Evolutionary conservation across 495 filamentous ascomycete species (phyloP).

Genomic region (Hypoxylon rickii): DNA sequence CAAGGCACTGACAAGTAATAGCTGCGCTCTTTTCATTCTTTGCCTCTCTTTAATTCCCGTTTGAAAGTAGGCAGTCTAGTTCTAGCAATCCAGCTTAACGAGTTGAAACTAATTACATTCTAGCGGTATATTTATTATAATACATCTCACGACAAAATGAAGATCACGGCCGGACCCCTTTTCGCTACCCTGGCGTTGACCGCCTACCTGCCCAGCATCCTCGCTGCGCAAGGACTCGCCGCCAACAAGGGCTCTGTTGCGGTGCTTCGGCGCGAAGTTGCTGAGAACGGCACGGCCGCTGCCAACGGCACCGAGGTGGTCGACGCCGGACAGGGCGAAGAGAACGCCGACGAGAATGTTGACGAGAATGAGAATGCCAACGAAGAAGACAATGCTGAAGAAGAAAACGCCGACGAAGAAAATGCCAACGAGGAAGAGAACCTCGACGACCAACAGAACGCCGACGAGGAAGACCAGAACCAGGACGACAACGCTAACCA

Average conservation of each 20-base stretch:
- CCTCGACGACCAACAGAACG: background rate
- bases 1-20: constrained; percentile 14
- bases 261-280: constrained; percentile 10
- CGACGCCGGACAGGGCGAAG: constrained; percentile 10
- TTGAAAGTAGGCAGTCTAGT: constrained; percentile 29
- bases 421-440: constrained; percentile 12
- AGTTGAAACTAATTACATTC: background rate
- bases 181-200: constrained; percentile 34
- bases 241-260: constrained; percentile 14
- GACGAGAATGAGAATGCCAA: constrained; percentile 1
- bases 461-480: constrained; percentile 5
- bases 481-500: background rate
- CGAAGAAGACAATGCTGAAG: background rate
- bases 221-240: constrained; percentile 10
- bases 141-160: constrained; percentile 24
- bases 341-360: constrained; percentile 4
- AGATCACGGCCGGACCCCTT: constrained; percentile 26
- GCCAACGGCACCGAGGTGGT: constrained; percentile 25
- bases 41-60: constrained; percentile 26
- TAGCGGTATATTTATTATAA: constrained; percentile 24
- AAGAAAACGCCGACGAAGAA: constrained; percentile 19
- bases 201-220: constrained; percentile 31
- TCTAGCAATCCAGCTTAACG: background rate
- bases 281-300: constrained; percentile 26
- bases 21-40: constrained; percentile 38